Evolutionary conservation across 192 early-diverging fungal genomes (phyloP), one percentile per base, ranked within the genome.

Genomic region (Rhizophagus prolifer): DNA sequence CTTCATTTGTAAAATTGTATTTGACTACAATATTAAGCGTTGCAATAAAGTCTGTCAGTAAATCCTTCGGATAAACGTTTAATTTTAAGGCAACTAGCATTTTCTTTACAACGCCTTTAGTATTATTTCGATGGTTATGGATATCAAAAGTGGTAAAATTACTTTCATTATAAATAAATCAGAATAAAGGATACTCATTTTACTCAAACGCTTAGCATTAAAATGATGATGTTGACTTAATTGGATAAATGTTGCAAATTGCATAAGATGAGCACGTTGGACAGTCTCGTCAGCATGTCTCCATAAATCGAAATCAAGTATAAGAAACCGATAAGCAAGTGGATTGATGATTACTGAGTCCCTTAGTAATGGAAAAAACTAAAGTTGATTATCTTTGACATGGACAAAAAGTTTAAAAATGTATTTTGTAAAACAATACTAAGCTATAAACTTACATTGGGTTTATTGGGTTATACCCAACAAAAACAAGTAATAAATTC

Each of bases 261-360:
- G 91, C 23, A 86, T 85, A 3, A 93, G 58, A 70, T 91, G 88
- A 8, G 84, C 75, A 41, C 79, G 72, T 63, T 93, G 91, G 1
- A 92, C 84, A 13, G 85, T 79, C 6, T 82, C 76, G 13, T 77
- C 79, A 9, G 90, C 83, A 70, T 82, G 84, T 68, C 84, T 82
- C 91, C 91, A 93, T 6, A 93, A 79, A 65, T 92, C 91, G 80
- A 92, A 86, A 41, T 93, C 89, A 69, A 93, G 72, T 74, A 91
- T 85, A 8, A 93, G 62, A 54, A 84, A 86, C 14, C 88, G 78
- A 75, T 89, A 90, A 2, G 90, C 91, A 50, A 88, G 81, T 19
- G 88, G 85, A 77, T 92, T 92, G 4, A 82, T 85, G 36, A 92
- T 87, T 1, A 90, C 85, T 25, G 91, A 88, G 61, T 92, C 88